Percentiles rank a stretch among this genome's conserved stretches.
Evolutionary conservation across 352 stramenopile genomes (phyloP).

Genomic region (Phytophthora citricola): DNA sequence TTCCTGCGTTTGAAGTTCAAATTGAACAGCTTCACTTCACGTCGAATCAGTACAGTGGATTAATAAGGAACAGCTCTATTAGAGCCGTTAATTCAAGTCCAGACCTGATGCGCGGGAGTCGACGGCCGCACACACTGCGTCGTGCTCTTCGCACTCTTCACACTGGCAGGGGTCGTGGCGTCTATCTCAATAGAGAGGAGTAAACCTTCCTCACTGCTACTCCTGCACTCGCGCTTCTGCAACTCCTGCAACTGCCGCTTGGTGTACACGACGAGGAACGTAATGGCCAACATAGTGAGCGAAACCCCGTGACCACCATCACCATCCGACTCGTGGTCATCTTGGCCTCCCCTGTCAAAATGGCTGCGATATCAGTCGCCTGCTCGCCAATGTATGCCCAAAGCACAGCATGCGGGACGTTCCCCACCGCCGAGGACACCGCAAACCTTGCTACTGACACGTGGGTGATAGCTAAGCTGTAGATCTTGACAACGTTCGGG

Average conservation of each 20-base stretch:
- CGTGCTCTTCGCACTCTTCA: constrained; percentile 23
- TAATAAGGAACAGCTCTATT: constrained; percentile 9
- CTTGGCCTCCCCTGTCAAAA: constrained; percentile 60
- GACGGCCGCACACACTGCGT: constrained; percentile 25
- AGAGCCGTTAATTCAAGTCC: constrained; percentile 10
- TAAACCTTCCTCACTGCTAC: constrained; percentile 56
- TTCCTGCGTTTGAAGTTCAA: no score
- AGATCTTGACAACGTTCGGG: constrained; percentile 83
- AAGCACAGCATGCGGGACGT: constrained; percentile 64
- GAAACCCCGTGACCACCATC: constrained; percentile 45
- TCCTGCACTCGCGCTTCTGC: constrained; percentile 63
- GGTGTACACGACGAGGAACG: constrained; percentile 70
- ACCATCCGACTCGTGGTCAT: constrained; percentile 52
- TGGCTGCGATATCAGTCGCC: constrained; percentile 67
- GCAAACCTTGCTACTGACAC: constrained; percentile 63
- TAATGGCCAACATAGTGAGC: constrained; percentile 63
- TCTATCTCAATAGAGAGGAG: constrained; percentile 47
- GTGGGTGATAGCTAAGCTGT: constrained; percentile 78
- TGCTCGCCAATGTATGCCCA: constrained; percentile 80
- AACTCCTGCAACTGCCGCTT: constrained; percentile 64
- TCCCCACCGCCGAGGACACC: constrained; percentile 62
- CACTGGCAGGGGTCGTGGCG: constrained; percentile 9
- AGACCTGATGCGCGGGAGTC: constrained; percentile 26
- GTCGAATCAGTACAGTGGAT: constrained; percentile 12
- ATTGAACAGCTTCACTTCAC: neutral